Conservation (phyloP, 2,329 filamentous ascomycete genomes). For the Colletotrichum neosansevieriae region DNA sequence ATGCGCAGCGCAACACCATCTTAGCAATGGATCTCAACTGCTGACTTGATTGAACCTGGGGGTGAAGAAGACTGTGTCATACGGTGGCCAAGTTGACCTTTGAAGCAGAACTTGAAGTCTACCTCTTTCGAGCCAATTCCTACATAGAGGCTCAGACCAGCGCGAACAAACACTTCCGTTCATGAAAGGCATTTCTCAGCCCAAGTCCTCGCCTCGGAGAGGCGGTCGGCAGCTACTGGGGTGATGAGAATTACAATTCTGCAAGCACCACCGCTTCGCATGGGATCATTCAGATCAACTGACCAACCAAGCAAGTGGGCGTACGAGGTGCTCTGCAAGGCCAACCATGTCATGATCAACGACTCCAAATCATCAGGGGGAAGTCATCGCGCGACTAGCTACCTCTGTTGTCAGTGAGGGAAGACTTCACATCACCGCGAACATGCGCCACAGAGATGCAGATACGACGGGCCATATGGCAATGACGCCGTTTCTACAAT, state of each 20-base stretch:
- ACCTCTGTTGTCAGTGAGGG: no score
- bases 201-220: neutral
- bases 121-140: neutral
- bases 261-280: neutral
- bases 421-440: no score
- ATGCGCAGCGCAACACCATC: conserved; percentile 1
- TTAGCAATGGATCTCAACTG: neutral
- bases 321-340: no score
- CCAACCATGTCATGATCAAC: no score
- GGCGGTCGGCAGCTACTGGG: neutral
- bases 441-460: neutral
- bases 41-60: neutral
- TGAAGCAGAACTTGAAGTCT: no score
- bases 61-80: neutral
- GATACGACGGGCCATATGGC: neutral
- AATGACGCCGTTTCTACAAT: neutral
- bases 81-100: neutral
- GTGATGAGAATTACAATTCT: neutral
- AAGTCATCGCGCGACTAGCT: no score
- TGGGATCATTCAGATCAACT: no score
- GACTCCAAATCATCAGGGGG: no score
- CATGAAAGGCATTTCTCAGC: neutral
- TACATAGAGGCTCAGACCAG: neutral
- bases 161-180: neutral
- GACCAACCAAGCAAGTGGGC: no score